Evolutionary conservation across 1,284 basidiomycete species (phyloP).

Genomic region (Austroboletus niveus): DNA sequence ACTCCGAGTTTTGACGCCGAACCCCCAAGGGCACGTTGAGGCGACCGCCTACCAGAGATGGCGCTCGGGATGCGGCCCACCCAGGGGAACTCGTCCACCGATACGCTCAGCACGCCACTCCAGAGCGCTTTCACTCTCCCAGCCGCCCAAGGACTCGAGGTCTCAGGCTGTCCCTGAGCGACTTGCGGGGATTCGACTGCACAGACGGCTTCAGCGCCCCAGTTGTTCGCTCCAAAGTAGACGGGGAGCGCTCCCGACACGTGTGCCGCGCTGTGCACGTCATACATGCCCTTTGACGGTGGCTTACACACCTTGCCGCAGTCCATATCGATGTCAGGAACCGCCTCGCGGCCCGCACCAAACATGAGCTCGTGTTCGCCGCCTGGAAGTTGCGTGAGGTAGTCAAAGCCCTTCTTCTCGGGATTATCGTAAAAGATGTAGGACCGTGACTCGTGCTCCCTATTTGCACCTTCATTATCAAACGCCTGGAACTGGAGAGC

Average conservation of each 20-base stretch:
- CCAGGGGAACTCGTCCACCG: conserved; percentile 54
- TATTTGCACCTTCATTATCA: conserved; percentile 16
- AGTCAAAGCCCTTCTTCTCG: conserved; percentile 51
- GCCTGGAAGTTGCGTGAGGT: conserved; percentile 66
- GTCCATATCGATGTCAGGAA: conserved; percentile 17
- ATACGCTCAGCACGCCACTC: conserved; percentile 60
- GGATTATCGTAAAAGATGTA: conserved; percentile 58
- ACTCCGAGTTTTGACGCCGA: background rate
- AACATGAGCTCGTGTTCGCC: conserved; percentile 61
- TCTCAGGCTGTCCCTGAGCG: background rate
- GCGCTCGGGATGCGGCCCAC: conserved; percentile 49
- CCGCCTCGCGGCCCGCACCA: conserved; percentile 46
- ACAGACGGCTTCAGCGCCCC: conserved; percentile 33
- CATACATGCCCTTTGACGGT: conserved; percentile 41
- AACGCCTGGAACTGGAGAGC: conserved; percentile 35
- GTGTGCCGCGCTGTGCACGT: conserved; percentile 42
- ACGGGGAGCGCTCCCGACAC: conserved; percentile 45
- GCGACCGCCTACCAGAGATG: conserved; percentile 34
- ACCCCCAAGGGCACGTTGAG: background rate
- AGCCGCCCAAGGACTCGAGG: conserved; percentile 24
- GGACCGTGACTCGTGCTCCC: conserved; percentile 42
- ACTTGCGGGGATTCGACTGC: conserved; percentile 3
- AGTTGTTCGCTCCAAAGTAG: conserved; percentile 45
- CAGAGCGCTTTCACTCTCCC: conserved; percentile 50
- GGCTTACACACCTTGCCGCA: conserved; percentile 36